Conservation (phyloP, 352 stramenopile genomes). For the Pythium monospermum region DNA sequence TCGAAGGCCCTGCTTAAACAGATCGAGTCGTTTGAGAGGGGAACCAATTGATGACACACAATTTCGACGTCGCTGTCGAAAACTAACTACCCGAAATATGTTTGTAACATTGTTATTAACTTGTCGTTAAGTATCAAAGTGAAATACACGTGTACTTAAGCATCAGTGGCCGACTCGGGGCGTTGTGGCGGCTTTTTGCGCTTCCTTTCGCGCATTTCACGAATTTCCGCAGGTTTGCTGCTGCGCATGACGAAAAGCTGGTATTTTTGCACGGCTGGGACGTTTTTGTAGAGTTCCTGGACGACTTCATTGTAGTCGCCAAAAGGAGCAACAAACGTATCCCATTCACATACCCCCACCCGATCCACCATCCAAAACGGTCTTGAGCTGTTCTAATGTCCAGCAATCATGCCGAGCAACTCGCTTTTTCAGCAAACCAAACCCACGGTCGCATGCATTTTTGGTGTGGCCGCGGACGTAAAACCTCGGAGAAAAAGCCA, state of each 20-base stretch:
- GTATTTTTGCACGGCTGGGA: slow-evolving; percentile 2
- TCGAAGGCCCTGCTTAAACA: not conserved
- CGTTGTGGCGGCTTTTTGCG: not conserved
- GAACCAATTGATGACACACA: not conserved
- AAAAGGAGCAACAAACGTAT: no score
- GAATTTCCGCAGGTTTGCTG: not conserved
- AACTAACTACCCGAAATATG: not conserved
- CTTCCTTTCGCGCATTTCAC: not conserved
- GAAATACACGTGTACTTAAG: not conserved
- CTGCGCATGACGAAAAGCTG: not conserved
- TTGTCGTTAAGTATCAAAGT: not conserved
- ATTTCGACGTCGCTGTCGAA: no score
- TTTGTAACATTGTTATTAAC: not conserved
- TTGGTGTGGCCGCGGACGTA: slow-evolving; percentile 2
- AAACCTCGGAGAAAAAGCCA: not conserved
- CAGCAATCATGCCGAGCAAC: not conserved
- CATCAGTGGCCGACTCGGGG: not conserved
- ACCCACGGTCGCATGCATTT: not conserved
- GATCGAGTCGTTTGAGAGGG: not conserved
- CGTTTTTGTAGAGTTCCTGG: not conserved
- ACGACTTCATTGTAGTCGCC: not conserved
- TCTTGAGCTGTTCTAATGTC: not conserved
- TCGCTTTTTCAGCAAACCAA: not conserved
- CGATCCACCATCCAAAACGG: not conserved
- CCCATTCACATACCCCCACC: no score